Base-by-base conservation (phyloP, 2,329 filamentous ascomycete species). In the Alternaria rosae region DNA sequence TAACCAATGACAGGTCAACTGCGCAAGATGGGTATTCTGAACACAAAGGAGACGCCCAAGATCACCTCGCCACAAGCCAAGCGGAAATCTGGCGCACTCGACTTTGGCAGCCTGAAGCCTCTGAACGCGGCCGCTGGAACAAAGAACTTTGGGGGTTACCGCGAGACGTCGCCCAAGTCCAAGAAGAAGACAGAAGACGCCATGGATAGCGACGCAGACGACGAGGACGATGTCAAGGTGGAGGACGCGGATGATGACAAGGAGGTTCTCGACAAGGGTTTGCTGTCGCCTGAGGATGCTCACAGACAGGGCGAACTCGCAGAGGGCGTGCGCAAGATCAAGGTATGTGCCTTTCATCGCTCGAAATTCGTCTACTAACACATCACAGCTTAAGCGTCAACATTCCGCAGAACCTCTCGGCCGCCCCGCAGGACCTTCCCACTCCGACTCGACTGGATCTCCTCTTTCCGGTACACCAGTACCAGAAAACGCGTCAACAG, bases 21-120 rank as follows among this genome's bases (percentile, higher is more conserved):
- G 53, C 91, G 94, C 75, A 99, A 98, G 81, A 97, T 99, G 90
- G 94, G 94, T 38, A 92, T 99, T 38, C 81, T 97, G 28, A 86
- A 89, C 44, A 85, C 89, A 9, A 79, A 87, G 5, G 94, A 93
- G 77, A 80, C 85, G 13, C 82, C 82, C 57, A 79, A 88, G 21
- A 52, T 71, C 13, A 87, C 90, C 58, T 84, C 88, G 13, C 87
- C 88, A 0, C 84, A 88, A 1, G 84, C 84, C 41, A 96, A 96
- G 80, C 87, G 94, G 71, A 90, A 93, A 71, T 96, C 93, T 4
- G 86, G 90, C 8, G 91, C 93, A 70, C 86, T 94, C 1, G 93
- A 97, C 80, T 94, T 98, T 74, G 90, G 92, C 13, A 93, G 87
- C 59, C 85, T 98, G 10, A 91, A 91, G 3, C 93, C 94, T 0